Conservation (phyloP, 768 basidiomycete species). For the Pulveroboletus sp. region DNA sequence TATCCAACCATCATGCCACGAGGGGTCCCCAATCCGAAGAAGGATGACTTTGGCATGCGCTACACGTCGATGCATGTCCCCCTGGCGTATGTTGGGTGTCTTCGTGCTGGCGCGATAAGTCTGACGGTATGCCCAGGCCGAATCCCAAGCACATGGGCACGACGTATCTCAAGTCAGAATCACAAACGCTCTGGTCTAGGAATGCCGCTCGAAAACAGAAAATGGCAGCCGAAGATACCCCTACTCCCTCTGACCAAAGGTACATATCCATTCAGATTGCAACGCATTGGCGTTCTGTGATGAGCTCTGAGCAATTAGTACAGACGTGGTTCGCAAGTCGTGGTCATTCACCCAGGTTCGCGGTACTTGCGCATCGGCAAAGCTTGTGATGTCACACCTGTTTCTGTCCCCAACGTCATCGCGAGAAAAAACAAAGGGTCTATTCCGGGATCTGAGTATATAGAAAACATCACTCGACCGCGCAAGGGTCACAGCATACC, state of each 20-base stretch:
- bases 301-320: constrained; percentile 31
- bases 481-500: constrained; percentile 32
- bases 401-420: constrained; percentile 65
- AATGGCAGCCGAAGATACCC: constrained; percentile 38
- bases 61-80: constrained; percentile 84
- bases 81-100: constrained; percentile 48
- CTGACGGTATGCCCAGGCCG: constrained; percentile 41
- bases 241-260: constrained; percentile 46
- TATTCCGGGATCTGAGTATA: constrained; percentile 40
- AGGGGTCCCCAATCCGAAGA: constrained; percentile 76
- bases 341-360: constrained; percentile 81
- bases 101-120: neutral
- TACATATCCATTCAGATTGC: constrained; percentile 18
- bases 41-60: constrained; percentile 78
- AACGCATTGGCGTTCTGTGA: constrained; percentile 11
- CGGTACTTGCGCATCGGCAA: constrained; percentile 69
- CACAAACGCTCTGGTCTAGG: constrained; percentile 70
- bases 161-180: constrained; percentile 74
- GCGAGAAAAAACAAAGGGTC: constrained; percentile 58
- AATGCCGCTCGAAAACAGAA: constrained; percentile 59
- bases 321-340: constrained; percentile 74
- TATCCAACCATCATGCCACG: constrained; percentile 56
- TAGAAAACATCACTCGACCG: constrained; percentile 57
- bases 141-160: constrained; percentile 82
- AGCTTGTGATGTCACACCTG: constrained; percentile 75